Percentiles rank a stretch among this genome's conserved stretches.
Evolutionary conservation across 2,329 filamentous ascomycete genomes (phyloP).

Genomic region (Colletotrichum liaoningense): DNA sequence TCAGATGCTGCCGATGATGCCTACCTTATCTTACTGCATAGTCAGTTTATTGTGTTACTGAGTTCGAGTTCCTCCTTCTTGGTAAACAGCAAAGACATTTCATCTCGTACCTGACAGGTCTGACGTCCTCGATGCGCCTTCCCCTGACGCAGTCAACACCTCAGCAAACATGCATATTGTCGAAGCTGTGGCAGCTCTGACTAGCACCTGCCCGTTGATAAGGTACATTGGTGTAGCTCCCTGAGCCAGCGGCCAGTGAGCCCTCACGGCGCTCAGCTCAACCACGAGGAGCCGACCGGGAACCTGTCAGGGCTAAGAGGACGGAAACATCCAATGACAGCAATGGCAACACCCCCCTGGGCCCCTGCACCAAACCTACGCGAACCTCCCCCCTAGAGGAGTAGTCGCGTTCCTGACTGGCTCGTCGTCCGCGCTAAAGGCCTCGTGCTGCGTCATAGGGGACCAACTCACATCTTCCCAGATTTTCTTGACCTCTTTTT

Average conservation of each 20-base stretch:
- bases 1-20: neutral
- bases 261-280: too few species aligned
- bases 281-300: too few species aligned
- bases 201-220: neutral
- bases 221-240: too few species aligned
- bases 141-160: neutral
- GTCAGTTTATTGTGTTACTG: too few species aligned
- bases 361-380: neutral
- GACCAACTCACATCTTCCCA: neutral
- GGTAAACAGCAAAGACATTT: neutral
- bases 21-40: too few species aligned
- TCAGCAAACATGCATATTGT: neutral
- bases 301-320: too few species aligned
- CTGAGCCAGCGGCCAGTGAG: neutral
- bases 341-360: neutral
- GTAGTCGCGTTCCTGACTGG: neutral
- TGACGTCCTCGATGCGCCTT: neutral
- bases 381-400: neutral
- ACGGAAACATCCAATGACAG: neutral
- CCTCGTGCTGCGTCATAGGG: slow-evolving; percentile 21
- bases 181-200: neutral
- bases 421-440: neutral
- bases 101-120: neutral
- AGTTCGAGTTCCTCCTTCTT: neutral
- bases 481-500: neutral